Base-by-base conservation (phyloP, 2,329 filamentous ascomycete species). In the Teratosphaeriaceae sp. region DNA sequence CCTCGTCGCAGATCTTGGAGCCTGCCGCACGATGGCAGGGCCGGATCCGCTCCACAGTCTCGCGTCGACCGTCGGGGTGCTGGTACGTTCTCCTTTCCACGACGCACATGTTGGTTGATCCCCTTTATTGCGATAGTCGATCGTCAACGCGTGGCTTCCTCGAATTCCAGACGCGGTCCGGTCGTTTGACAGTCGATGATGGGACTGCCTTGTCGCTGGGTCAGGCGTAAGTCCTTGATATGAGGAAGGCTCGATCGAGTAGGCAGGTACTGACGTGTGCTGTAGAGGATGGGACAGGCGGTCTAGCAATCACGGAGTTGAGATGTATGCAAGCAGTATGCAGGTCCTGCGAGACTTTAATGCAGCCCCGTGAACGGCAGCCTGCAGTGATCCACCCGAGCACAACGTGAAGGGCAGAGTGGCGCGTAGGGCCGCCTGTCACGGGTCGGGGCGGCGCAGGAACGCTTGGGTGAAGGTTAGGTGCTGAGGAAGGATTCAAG, bases 71-170 rank as follows among this genome's bases (percentile, higher is more conserved):
- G 42, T 55, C 50, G 8, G 51, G 21, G 43, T 56, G 51, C 38
- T 51, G 26, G 45, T 60, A 58, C 18, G 53, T 56, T 41, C 52
- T 56, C 29, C 43, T 48, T 27, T 60, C 55, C 37, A 61, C 43
- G 21, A 60, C 44, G 38, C 58, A 61, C 58, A 61, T 61, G 16
- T 22, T 3, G 18, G 6, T 8, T 30, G 37, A 19, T 39, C 3
- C 9, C 13, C 4, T n/a, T 20, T 16, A 12, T 38, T 7, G 4
- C 27, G 13, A 11, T 9, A 29, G 24, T 4, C 13, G 22, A 13
- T 18, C n/a, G n/a, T n/a, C n/a, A n/a, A n/a, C n/a, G n/a, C n/a
- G n/a, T n/a, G n/a, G n/a, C n/a, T n/a, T n/a, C n/a, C n/a, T n/a
- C n/a, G n/a, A n/a, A n/a, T n/a, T n/a, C n/a, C n/a, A n/a, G n/a